phyloP scores from a whole-genome alignment of 208 protist species.

The Trypanosoma melophagium region DNA sequence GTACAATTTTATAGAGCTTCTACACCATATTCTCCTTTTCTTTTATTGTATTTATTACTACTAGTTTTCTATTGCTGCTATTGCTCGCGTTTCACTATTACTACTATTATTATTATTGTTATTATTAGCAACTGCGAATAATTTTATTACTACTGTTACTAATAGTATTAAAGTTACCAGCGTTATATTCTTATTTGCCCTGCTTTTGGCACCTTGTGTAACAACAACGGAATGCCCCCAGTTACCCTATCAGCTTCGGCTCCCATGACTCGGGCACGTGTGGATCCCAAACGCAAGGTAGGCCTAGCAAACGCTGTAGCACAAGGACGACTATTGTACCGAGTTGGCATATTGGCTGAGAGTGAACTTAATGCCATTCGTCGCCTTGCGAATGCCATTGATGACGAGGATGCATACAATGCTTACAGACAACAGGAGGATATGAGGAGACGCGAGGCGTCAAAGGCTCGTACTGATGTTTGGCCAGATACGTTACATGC shows the following conservation, averaged over 20 bases:
- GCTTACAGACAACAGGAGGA: slow-evolving; percentile 36
- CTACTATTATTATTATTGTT: too few species aligned
- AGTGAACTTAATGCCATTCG: slow-evolving; percentile 68
- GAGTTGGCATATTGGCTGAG: slow-evolving; percentile 71
- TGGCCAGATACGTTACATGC: slow-evolving; percentile 80
- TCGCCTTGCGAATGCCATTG: slow-evolving; percentile 35
- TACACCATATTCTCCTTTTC: too few species aligned
- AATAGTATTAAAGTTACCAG: too few species aligned
- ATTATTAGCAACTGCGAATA: too few species aligned
- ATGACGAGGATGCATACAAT: slow-evolving; percentile 15
- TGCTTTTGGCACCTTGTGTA: too few species aligned
- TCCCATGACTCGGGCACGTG: slow-evolving; percentile 50
- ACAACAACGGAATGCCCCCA: not conserved
- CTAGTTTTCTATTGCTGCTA: too few species aligned
- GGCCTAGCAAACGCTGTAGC: slow-evolving; percentile 88
- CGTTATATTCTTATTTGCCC: too few species aligned
- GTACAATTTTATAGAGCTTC: too few species aligned
- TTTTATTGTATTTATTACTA: too few species aligned
- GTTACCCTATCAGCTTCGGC: not conserved
- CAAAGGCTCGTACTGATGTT: slow-evolving; percentile 38
- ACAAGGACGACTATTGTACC: slow-evolving; percentile 45
- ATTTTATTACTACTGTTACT: too few species aligned
- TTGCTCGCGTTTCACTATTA: too few species aligned
- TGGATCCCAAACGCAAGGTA: slow-evolving; percentile 54
- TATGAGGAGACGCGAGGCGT: slow-evolving; percentile 36